phyloP scores from a whole-genome alignment of 352 stramenopile species.

The Pythium brassicae region DNA sequence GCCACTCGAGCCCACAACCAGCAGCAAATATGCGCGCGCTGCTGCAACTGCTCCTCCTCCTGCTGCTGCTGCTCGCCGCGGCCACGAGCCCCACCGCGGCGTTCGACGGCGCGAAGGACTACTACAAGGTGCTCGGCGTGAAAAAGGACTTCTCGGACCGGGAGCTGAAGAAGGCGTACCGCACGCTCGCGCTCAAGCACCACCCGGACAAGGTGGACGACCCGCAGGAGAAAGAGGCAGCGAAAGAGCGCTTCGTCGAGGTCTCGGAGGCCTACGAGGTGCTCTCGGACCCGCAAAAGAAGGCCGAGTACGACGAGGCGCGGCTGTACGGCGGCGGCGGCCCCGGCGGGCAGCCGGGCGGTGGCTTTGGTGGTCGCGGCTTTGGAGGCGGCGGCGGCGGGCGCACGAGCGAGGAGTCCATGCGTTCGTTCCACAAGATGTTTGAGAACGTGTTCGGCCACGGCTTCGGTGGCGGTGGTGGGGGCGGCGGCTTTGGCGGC shows the following conservation, averaged over 20 bases:
- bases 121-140: conserved; percentile 81
- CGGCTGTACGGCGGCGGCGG: conserved; percentile 34
- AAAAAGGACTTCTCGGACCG: conserved; percentile 66
- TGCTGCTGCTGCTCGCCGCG: conserved; percentile 19
- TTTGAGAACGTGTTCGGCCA: conserved; percentile 87
- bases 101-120: conserved; percentile 74
- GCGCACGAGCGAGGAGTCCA: conserved; percentile 48
- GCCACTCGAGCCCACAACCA: not conserved
- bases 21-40: not conserved
- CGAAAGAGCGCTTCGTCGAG: conserved; percentile 91
- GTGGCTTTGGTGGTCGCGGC: conserved; percentile 20
- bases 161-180: conserved; percentile 85
- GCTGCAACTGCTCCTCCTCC: conserved; percentile 20
- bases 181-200: conserved; percentile 86
- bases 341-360: conserved; percentile 3
- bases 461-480: conserved; percentile 31
- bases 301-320: conserved; percentile 87
- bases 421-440: conserved; percentile 82
- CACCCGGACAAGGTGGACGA: conserved; percentile 88
- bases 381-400: conserved; percentile 13
- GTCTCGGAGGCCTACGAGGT: conserved; percentile 92
- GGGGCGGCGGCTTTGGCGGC: conserved; percentile 22
- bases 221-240: conserved; percentile 70
- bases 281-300: conserved; percentile 86
- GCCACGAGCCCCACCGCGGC: conserved; percentile 8